Conservation (phyloP, 306 rosid species). For the Dalbergia cultrata region DNA sequence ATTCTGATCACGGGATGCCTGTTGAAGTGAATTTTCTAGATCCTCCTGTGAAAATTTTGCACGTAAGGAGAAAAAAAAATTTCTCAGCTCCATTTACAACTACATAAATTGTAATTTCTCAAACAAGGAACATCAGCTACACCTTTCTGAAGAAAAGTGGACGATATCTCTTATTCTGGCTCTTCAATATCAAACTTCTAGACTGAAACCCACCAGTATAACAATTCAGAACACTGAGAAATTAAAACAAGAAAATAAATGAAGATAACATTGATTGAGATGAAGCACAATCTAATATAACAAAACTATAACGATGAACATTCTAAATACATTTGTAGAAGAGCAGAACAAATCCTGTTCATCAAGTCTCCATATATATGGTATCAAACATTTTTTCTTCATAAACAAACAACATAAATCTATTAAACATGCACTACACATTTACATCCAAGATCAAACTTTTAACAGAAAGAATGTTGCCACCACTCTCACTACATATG, state of each 20-base stretch:
- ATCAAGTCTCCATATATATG: constrained; percentile 1
- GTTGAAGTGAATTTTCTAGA: constrained; percentile 71
- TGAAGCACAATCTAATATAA: background rate
- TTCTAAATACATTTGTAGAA: constrained; percentile 9
- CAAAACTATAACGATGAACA: background rate
- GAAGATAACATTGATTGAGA: constrained; percentile 17
- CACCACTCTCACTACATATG: background rate
- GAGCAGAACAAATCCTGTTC: constrained; percentile 16
- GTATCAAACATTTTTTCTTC: background rate
- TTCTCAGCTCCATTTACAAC: constrained; percentile 35
- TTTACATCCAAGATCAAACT: constrained; percentile 2
- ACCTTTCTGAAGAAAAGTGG: constrained; percentile 97
- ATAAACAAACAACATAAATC: background rate
- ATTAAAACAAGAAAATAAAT: constrained; percentile 22
- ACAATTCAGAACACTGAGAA: constrained; percentile 39
- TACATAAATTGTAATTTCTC: constrained; percentile 26
- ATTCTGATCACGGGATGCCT: constrained; percentile 75
- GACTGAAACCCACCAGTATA: constrained; percentile 66
- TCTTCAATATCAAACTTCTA: constrained; percentile 78
- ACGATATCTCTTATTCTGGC: constrained; percentile 85
- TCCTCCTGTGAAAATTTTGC: constrained; percentile 74
- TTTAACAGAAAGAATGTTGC: background rate
- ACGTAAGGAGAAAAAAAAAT: constrained; percentile 17
- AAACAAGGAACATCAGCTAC: constrained; percentile 40
- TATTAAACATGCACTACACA: too few species aligned